Percentiles rank a stretch among this genome's conserved stretches.
phyloP scores from a whole-genome alignment of 2,329 filamentous ascomycete species.

The Scedosporium boydii region DNA sequence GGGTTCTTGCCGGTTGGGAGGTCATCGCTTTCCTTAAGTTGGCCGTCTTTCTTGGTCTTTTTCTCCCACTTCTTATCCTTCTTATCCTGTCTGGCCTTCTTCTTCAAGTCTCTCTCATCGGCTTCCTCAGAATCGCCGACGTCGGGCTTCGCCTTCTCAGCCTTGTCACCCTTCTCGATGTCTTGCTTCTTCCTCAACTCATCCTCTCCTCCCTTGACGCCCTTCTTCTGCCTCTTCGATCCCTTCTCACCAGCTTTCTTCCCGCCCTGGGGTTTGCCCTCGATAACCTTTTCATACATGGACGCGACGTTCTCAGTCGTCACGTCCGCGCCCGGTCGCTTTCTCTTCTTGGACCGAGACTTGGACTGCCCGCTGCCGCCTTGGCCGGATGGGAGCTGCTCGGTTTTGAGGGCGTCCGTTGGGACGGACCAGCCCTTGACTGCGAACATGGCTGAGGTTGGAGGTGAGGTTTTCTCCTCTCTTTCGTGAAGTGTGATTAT shows the following conservation, averaged over 20 bases:
- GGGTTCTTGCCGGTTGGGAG: constrained; percentile 16
- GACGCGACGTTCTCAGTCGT: constrained; percentile 64
- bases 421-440: constrained; percentile 88
- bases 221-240: constrained; percentile 18
- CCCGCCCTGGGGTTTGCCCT: constrained; percentile 41
- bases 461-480: constrained; percentile 1
- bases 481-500: background rate
- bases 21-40: constrained; percentile 22
- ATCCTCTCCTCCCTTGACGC: constrained; percentile 15
- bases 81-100: background rate
- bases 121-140: background rate
- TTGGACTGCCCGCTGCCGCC: constrained; percentile 11
- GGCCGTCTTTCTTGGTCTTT: constrained; percentile 22
- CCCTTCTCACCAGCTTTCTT: constrained; percentile 10
- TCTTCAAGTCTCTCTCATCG: constrained; percentile 12
- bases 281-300: constrained; percentile 72
- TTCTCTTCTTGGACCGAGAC: constrained; percentile 50
- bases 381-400: constrained; percentile 30
- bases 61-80: constrained; percentile 22
- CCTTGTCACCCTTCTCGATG: background rate
- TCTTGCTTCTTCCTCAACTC: background rate
- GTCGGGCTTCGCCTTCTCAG: background rate
- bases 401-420: constrained; percentile 59
- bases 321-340: constrained; percentile 38
- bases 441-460: constrained; percentile 60